Evolutionary conservation across 306 rosid genomes (phyloP).

Genomic region (Vigna angularis): DNA sequence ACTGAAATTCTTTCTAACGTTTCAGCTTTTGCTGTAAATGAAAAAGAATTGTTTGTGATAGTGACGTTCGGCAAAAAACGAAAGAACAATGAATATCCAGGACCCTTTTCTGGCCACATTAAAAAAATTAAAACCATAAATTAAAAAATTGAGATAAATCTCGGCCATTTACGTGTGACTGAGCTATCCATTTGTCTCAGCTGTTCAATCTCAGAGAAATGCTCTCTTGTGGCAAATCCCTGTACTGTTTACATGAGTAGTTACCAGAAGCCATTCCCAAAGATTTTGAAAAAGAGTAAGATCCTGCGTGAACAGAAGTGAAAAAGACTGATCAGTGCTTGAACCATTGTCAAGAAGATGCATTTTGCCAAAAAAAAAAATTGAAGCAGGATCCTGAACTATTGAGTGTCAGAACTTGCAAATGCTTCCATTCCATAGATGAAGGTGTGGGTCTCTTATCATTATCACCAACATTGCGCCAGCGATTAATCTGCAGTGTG

Average conservation of each 20-base stretch:
- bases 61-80: not conserved
- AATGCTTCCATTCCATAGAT: slow-evolving; percentile 30
- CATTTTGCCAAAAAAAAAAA: slow-evolving; percentile 27
- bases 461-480: slow-evolving; percentile 16
- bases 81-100: not conserved
- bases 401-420: slow-evolving; percentile 32
- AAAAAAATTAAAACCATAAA: not conserved
- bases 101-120: not conserved
- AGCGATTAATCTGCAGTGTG: slow-evolving; percentile 46
- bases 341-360: slow-evolving; percentile 4
- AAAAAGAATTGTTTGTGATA: not conserved
- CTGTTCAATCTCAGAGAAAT: slow-evolving; percentile 15
- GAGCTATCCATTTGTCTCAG: not conserved
- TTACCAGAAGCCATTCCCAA: slow-evolving; percentile 6
- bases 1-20: not conserved
- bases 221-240: slow-evolving; percentile 23
- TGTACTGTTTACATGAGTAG: not conserved
- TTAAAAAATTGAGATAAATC: slow-evolving; percentile 22
- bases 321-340: not conserved
- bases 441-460: slow-evolving; percentile 21
- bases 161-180: slow-evolving; percentile 6
- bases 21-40: not conserved
- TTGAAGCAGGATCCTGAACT: slow-evolving; percentile 19
- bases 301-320: not conserved
- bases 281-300: slow-evolving; percentile 3